phyloP scores from a whole-genome alignment of 257 asterid species.

The Jacaranda copaia region DNA sequence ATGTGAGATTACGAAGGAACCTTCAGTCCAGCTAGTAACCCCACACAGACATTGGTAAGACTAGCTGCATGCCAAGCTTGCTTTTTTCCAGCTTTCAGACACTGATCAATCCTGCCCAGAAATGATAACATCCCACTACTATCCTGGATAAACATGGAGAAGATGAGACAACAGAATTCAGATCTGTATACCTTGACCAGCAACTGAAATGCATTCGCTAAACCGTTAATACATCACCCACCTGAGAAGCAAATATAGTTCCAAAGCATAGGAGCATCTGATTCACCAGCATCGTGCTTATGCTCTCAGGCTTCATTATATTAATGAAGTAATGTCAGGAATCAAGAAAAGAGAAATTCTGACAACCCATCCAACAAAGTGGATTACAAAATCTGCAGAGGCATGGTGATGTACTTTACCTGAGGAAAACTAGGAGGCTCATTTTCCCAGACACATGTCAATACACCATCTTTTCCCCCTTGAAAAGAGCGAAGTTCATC shows the following conservation, averaged over 20 bases:
- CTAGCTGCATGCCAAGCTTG: constrained; percentile 88
- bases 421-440: constrained; percentile 98
- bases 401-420: constrained; percentile 52
- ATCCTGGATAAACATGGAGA: constrained; percentile 73
- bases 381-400: constrained; percentile 26
- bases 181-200: constrained; percentile 35
- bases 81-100: constrained; percentile 86
- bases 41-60: constrained; percentile 95
- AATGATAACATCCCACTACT: constrained; percentile 88
- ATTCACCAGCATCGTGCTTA: constrained; percentile 94
- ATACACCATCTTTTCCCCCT: constrained; percentile 95
- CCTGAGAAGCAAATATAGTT: constrained; percentile 94
- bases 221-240: constrained; percentile 46
- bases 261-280: constrained; percentile 99
- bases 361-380: constrained; percentile 20
- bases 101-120: constrained; percentile 79
- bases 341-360: constrained; percentile 9
- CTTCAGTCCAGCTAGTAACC: constrained; percentile 94
- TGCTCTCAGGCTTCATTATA: constrained; percentile 87
- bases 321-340: constrained; percentile 38
- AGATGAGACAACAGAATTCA: constrained; percentile 42
- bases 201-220: constrained; percentile 34
- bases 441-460: constrained; percentile 95
- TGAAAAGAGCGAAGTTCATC: constrained; percentile 97
- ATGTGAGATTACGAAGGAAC: constrained; percentile 49